These are phyloP conservation scores for Aspergillus hiratsukae DNA, from an alignment of 2,329 filamentous ascomycete species.

Conservation along the genomic window DNA sequence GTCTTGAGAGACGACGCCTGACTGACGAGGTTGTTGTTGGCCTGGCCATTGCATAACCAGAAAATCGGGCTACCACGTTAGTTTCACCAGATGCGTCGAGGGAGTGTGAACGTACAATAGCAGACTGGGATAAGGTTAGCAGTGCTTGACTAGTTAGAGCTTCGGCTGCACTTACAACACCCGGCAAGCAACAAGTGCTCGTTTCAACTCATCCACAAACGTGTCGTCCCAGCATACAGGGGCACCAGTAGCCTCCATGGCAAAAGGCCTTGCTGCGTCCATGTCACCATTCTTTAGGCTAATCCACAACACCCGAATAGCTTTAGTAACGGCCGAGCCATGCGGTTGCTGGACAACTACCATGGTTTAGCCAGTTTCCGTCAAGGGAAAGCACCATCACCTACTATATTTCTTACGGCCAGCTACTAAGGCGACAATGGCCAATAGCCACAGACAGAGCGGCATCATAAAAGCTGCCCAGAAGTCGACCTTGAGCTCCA, in stretches of 20 bases:
- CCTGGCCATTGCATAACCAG: background rate
- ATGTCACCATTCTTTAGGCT: constrained; percentile 1
- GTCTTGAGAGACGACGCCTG: background rate
- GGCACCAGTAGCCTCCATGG: background rate
- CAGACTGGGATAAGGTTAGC: background rate
- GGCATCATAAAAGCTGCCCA: constrained; percentile 4
- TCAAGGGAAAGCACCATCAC: too few relatives aligned
- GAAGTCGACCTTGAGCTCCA: constrained; percentile 4
- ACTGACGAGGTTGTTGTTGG: background rate
- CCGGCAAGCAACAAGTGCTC: background rate
- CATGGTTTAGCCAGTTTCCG: background rate
- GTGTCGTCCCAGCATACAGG: background rate
- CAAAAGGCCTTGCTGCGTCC: background rate
- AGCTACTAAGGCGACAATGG: background rate
- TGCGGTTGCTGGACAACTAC: background rate
- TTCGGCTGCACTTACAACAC: background rate
- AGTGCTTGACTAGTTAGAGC: background rate
- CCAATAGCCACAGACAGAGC: constrained; percentile 1
- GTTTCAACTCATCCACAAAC: background rate
- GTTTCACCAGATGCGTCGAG: background rate
- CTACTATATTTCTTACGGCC: background rate
- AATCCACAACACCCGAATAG: constrained; percentile 1
- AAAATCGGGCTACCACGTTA: background rate
- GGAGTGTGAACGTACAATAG: background rate
- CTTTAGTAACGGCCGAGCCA: background rate